Evolutionary conservation across 139 green algal genomes (phyloP), one percentile per base, ranked within the genome.

Genomic region (Chlamydomonas schloesseri): DNA sequence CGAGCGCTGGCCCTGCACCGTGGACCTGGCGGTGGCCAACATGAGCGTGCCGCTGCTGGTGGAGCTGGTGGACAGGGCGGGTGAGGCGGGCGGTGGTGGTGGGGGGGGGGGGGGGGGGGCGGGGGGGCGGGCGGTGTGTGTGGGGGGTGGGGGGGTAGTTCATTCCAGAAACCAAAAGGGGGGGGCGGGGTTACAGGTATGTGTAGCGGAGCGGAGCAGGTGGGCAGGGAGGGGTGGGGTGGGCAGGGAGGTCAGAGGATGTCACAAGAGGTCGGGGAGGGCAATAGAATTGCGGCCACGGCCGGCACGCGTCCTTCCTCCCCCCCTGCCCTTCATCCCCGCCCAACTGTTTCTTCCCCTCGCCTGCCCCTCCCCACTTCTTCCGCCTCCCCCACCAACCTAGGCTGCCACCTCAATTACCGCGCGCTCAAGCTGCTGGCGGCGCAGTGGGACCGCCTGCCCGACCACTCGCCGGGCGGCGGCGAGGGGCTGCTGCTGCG

Each of bases 401-500:
- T n/a, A 81, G 73, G 74, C 55, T 82, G 74, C 74, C 74, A 82
- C 74, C 55, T 82, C 0, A 57, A 75, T 73, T 84, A 75, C 78
- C 78, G 78, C 62, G 1, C 62, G 18, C 71, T 82, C 62, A 73
- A 78, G 72, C 36, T 88, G 23, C 70, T 88, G n/a, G 72, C 82
- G 37, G 23, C n/a, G 2, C 26, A 81, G 2, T 88, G 82, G 82
- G 72, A 83, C 47, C 72, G 78, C 21, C 72, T 88, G 69, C 83
- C 83, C 8, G 74, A 82, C 33, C 74, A 58, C 55, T 34, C 4
- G 21, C 9, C 60, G 1, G 57, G 72, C 55, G 62, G 42, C 31
- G 82, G 72, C 28, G 71, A 82, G 71, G 71, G 71, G 33, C 71
- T 88, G 57, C 60, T 88, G 71, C 55, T 88, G 71, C 50, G 71